Base-by-base conservation (phyloP, 208 protist genomes). In the Trypanosoma rangeli region DNA sequence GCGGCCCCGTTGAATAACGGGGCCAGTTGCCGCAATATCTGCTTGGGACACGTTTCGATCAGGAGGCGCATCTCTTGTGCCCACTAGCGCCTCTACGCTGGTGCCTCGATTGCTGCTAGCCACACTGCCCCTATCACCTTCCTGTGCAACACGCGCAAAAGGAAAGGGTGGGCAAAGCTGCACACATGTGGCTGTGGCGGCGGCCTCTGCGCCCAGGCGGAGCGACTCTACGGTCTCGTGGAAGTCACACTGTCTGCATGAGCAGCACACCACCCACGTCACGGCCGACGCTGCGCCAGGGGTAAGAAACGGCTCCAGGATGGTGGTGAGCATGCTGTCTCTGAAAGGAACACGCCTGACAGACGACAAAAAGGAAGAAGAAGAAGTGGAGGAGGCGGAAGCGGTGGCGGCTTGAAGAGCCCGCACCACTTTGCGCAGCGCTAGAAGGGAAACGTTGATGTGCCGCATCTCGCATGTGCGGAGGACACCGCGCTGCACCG, bases 401-500 rank as follows among this genome's bases (percentile, higher is more conserved):
- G 46, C 20, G 46, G 20, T 57, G 20, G 12, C 9, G 9, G 18
- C 10, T 33, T 80, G 68, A 29, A 92, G 74, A 15, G 72, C 76
- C 46, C 88, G 87, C 8, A 95, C 78, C 9, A 95, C 90, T 54
- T 92, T 88, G 8, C 85, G 86, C 48, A 95, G 77, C 12, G 87
- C 87, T 29, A 95, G 78, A 58, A 95, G 73, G n/a, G 85, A 92
- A 33, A 79, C 82, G 78, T 95, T 95, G 66, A 95, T 95, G 74
- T 76, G 73, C 13, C 78, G 79, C 58, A 82, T 83, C 63, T 93
- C 87, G 16, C 67, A 62, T 26, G 44, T 62, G 22, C 39, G 52
- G n/a, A 70, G 35, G 44, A 55, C 56, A 42, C n/a, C 56, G 15
- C 86, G 81, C 56, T 70, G 65, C 46, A 46, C 67, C 12, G 55